Evolutionary conservation across 768 basidiomycete species (phyloP).

Genomic region (Royoungia palumana): DNA sequence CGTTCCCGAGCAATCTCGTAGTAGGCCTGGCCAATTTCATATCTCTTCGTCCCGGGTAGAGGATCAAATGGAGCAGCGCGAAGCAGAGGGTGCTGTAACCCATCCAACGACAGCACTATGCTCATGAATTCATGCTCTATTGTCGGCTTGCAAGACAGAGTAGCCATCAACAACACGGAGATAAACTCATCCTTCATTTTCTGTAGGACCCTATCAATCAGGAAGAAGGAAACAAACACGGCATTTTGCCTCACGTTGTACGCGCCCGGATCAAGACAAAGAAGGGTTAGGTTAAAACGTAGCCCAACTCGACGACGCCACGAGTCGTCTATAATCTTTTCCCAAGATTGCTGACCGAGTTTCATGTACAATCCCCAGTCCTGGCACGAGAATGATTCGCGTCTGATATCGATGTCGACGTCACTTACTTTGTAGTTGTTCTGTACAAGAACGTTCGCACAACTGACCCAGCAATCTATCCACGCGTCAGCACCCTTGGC

Average conservation of each 20-base stretch:
- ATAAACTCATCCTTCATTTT: constrained; percentile 48
- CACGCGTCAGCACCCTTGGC: constrained; percentile 47
- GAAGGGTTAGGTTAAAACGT: constrained; percentile 54
- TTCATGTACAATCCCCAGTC: constrained; percentile 61
- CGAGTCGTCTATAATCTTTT: constrained; percentile 47
- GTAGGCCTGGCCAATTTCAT: constrained; percentile 30
- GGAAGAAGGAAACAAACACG: background rate
- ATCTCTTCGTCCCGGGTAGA: constrained; percentile 20
- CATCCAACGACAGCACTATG: constrained; percentile 56
- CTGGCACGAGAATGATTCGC: constrained; percentile 31
- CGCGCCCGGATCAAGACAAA: constrained; percentile 56
- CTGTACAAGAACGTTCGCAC: constrained; percentile 57
- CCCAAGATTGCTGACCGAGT: constrained; percentile 51
- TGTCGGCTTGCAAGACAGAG: constrained; percentile 45
- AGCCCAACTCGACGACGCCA: constrained; percentile 59
- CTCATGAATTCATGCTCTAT: constrained; percentile 60
- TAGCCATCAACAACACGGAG: constrained; percentile 48
- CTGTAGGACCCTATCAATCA: constrained; percentile 30
- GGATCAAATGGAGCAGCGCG: constrained; percentile 30
- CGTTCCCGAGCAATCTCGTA: constrained; percentile 34
- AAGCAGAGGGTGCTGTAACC: constrained; percentile 51
- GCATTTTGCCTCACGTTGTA: constrained; percentile 47
- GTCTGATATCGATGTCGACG: background rate
- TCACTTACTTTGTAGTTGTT: constrained; percentile 42
- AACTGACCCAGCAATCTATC: constrained; percentile 74